Percentiles rank a stretch among this genome's conserved stretches.
Conservation (phyloP, 331 rosid genomes). For the Telfairia occidentalis region DNA sequence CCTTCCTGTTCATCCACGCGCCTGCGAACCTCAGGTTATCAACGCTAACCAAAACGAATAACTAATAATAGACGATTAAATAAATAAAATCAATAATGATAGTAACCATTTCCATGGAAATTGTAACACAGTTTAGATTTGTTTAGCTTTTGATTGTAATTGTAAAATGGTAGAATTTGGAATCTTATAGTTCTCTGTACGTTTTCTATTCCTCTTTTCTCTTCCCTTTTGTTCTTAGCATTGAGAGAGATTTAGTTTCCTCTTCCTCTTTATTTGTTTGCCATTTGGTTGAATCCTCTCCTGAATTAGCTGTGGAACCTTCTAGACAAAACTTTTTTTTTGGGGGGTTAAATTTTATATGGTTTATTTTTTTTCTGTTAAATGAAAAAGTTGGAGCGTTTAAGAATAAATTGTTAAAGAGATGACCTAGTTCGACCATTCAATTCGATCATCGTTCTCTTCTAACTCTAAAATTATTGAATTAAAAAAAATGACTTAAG, state of each 20-base stretch:
- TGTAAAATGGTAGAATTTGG: neutral
- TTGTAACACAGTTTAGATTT: neutral
- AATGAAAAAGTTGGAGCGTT: no score
- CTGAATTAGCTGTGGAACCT: neutral
- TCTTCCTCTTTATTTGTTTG: neutral
- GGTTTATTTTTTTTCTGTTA: neutral
- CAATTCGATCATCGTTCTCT: no score
- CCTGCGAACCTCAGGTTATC: slow-evolving; percentile 25
- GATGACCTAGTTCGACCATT: no score
- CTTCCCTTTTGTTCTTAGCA: neutral
- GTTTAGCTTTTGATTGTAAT: neutral
- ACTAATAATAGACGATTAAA: neutral
- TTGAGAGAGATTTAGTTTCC: neutral
- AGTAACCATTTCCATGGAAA: neutral
- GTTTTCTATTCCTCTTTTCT: neutral
- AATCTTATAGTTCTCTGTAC: neutral
- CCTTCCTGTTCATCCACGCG: slow-evolving; percentile 30
- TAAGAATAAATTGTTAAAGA: no score
- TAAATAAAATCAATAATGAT: neutral
- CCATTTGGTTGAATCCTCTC: neutral
- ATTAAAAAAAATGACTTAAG: no score
- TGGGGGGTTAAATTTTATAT: neutral
- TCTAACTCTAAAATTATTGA: no score
- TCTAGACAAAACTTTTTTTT: neutral
- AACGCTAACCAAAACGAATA: neutral